Evolutionary conservation across 805 yeast genomes (phyloP).

Genomic region (Ogataea saltuana): DNA sequence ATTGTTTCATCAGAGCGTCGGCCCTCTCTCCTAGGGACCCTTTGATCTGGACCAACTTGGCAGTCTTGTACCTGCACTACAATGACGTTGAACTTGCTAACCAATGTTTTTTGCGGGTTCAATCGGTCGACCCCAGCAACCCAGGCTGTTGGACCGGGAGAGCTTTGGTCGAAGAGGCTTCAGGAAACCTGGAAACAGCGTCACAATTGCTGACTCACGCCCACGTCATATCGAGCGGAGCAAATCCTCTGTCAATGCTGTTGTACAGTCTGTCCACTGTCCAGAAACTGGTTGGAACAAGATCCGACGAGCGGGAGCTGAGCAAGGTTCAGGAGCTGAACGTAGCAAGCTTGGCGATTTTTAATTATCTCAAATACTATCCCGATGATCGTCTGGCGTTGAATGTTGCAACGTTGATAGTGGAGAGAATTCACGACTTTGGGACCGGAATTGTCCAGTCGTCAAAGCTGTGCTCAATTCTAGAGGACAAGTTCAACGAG

Average conservation of each 20-base stretch:
- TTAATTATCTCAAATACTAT: slow-evolving; percentile 58
- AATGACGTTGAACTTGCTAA: slow-evolving; percentile 73
- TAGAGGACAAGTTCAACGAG: slow-evolving; percentile 31
- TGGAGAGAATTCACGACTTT: slow-evolving; percentile 73
- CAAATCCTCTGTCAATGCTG: slow-evolving; percentile 65
- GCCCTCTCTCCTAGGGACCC: slow-evolving; percentile 68
- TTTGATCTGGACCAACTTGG: slow-evolving; percentile 77
- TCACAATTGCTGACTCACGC: slow-evolving; percentile 72
- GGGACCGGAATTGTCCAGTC: slow-evolving; percentile 53
- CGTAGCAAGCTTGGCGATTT: slow-evolving; percentile 66
- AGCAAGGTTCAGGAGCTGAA: slow-evolving; percentile 64
- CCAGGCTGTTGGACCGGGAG: slow-evolving; percentile 83
- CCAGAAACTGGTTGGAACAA: slow-evolving; percentile 42
- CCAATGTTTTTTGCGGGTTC: slow-evolving; percentile 71
- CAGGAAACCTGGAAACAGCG: slow-evolving; percentile 54
- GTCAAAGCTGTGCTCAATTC: slow-evolving; percentile 42
- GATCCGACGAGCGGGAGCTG: slow-evolving; percentile 51
- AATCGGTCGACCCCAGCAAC: slow-evolving; percentile 76
- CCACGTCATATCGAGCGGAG: slow-evolving; percentile 72
- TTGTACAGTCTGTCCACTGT: slow-evolving; percentile 66
- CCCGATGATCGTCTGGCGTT: slow-evolving; percentile 62
- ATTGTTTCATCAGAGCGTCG: slow-evolving; percentile 84
- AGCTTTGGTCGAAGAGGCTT: slow-evolving; percentile 59
- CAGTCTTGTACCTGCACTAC: slow-evolving; percentile 66
- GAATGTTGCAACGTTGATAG: slow-evolving; percentile 51